Evolutionary conservation across 805 yeast genomes (phyloP).

Genomic region (Spathaspora girioi): DNA sequence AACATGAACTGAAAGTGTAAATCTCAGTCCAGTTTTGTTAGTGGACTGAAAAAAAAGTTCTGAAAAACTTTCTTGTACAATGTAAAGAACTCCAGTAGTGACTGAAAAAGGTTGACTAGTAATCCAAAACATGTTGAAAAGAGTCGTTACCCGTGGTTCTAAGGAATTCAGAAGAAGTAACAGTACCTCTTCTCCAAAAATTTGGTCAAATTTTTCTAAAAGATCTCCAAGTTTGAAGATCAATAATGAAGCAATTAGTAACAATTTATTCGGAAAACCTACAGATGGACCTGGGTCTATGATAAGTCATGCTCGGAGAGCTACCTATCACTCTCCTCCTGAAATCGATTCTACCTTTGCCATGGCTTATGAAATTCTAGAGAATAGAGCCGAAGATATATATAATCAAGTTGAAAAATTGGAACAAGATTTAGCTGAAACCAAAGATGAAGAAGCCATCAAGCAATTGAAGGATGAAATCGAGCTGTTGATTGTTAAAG

Average conservation of each 20-base stretch:
- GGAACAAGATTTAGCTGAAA: constrained; percentile 21
- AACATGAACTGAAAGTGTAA: not conserved
- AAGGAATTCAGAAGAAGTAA: not conserved
- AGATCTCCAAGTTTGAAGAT: constrained; percentile 27
- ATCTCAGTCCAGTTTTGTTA: not conserved
- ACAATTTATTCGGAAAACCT: constrained; percentile 21
- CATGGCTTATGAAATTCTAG: constrained; percentile 57
- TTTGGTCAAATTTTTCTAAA: constrained; percentile 31
- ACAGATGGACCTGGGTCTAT: constrained; percentile 52
- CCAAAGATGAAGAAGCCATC: constrained; percentile 12
- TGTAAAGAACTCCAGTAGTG: not conserved
- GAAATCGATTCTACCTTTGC: constrained; percentile 73
- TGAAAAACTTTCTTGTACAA: not conserved
- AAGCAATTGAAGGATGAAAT: constrained; percentile 10
- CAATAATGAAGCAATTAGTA: constrained; percentile 14
- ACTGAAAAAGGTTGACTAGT: not conserved
- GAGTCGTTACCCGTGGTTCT: not conserved
- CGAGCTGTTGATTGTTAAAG: constrained; percentile 43
- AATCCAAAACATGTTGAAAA: not conserved
- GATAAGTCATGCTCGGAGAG: constrained; percentile 37
- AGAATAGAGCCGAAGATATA: constrained; percentile 41
- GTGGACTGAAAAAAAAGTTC: not conserved
- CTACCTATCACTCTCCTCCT: constrained; percentile 62
- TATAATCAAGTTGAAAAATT: constrained; percentile 39
- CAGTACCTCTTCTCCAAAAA: constrained; percentile 9